Percentiles rank a stretch among this genome's conserved stretches.
Evolutionary conservation across 495 filamentous ascomycete genomes (phyloP).

Genomic region (Friedmanniomyces simplex): DNA sequence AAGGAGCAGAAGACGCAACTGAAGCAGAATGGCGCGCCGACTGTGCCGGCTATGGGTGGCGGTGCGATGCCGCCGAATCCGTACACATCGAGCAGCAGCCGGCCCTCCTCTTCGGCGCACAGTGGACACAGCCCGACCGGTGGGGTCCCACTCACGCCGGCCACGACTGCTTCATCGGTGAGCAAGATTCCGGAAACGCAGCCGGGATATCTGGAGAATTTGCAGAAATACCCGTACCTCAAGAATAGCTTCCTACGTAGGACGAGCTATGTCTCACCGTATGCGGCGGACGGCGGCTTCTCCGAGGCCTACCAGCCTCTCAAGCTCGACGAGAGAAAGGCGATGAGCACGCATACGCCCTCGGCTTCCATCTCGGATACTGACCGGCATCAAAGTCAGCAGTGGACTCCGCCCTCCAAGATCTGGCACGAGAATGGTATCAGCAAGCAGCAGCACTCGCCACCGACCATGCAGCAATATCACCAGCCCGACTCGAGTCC

Average conservation of each 20-base stretch:
- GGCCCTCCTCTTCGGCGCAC: constrained; percentile 15
- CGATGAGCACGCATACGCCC: constrained; percentile 7
- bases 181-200: constrained; percentile 7
- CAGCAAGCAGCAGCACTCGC: background rate
- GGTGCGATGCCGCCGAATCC: constrained; percentile 18
- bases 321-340: background rate
- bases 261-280: constrained; percentile 29
- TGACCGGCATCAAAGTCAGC: constrained; percentile 1
- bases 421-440: constrained; percentile 5
- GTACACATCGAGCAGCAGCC: constrained; percentile 9
- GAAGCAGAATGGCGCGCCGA: constrained; percentile 14
- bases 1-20: constrained; percentile 9
- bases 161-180: constrained; percentile 7
- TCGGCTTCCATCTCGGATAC: background rate
- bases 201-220: constrained; percentile 25
- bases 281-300: constrained; percentile 25
- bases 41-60: constrained; percentile 16
- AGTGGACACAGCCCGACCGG: constrained; percentile 6
- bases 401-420: constrained; percentile 21
- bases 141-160: constrained; percentile 17
- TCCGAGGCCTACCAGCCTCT: constrained; percentile 23
- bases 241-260: constrained; percentile 29
- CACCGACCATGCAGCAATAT: background rate
- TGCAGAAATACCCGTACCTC: constrained; percentile 33
- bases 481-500: background rate